Evolutionary conservation across 148 eudicot genomes (phyloP), one percentile per base, ranked within the genome.

Genomic region (Fagopyrum homotropicum): DNA sequence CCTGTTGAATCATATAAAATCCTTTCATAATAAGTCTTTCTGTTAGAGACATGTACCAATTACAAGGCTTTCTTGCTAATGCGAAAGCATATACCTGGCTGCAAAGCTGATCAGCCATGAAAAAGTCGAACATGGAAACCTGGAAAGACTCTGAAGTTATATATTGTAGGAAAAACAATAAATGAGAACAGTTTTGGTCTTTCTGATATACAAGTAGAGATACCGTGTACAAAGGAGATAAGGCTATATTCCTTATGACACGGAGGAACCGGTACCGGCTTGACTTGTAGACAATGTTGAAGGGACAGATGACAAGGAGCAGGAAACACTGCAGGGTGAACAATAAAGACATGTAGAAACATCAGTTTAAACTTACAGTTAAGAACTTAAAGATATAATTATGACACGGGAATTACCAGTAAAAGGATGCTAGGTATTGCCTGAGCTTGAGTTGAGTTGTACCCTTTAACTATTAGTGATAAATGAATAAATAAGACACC

Each of bases 81-180:
- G 50, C 50, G 9, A 29, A 29, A 44, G 35, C 16, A 45, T 63
- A 75, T 85, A 95, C 99, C 91, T 96, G 99, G 80, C 99, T 96
- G 77, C 98, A 92, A 66, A 96, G 90, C 78, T 96, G 99, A 86
- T 96, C 99, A 79, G 99, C 99, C 98, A 96, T 96, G 92, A 96
- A 96, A 77, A 96, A 96, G 79, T 96, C 99, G 61, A 96, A 81
- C 99, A 96, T 96, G 43, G 83, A 88, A 77, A 96, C 99, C 94
- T 90, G 78, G 22, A 73, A 51, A 66, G 19, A 79, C 74, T 72
- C 22, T 73, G 19, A 40, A 64, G 40, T 11, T 35, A 12, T 64
- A 11, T 14, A 5, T 64, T 64, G 2, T 40, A 64, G 17, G 70
- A 64, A 64, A n/a, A 35, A 40, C 7, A 35, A 64, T 64, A 35